Conservation (phyloP, 2,329 filamentous ascomycete genomes). For the Pseudocercospora musae region DNA sequence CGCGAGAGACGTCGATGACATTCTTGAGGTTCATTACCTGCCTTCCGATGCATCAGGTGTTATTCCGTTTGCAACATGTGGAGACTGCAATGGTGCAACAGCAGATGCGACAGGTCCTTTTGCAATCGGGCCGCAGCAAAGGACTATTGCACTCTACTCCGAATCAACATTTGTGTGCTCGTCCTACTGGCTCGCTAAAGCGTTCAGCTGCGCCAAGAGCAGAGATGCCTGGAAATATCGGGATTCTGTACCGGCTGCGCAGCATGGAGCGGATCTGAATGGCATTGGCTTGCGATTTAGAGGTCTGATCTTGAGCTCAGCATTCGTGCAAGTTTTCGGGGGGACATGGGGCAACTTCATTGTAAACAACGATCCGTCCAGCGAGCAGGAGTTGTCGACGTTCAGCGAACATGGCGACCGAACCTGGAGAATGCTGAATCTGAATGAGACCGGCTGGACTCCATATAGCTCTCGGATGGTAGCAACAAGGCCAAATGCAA, state of each 20-base stretch:
- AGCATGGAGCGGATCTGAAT: conserved; percentile 40
- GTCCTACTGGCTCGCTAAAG: conserved; percentile 52
- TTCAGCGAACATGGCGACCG: conserved; percentile 42
- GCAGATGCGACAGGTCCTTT: conserved; percentile 48
- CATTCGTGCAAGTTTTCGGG: conserved; percentile 38
- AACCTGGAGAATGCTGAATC: conserved; percentile 37
- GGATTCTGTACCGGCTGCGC: conserved; percentile 45
- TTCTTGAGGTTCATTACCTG: conserved; percentile 39
- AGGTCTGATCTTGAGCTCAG: conserved; percentile 19
- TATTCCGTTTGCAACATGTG: conserved; percentile 30
- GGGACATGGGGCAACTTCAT: conserved; percentile 49
- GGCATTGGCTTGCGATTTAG: conserved; percentile 35
- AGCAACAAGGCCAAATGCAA: conserved; percentile 11
- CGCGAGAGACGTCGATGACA: conserved; percentile 38
- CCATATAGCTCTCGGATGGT: conserved; percentile 5
- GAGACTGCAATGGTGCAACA: conserved; percentile 38
- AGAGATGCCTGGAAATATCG: conserved; percentile 42
- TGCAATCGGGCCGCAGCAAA: conserved; percentile 37
- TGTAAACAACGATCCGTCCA: conserved; percentile 41
- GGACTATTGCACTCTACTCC: conserved; percentile 52
- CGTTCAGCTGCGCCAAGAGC: conserved; percentile 31
- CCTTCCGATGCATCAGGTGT: conserved; percentile 20
- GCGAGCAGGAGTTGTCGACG: conserved; percentile 26
- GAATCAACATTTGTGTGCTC: conserved; percentile 54
- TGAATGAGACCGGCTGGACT: conserved; percentile 41